Base-by-base conservation (phyloP, 2,329 filamentous ascomycete species). In the Capronia coronata region DNA sequence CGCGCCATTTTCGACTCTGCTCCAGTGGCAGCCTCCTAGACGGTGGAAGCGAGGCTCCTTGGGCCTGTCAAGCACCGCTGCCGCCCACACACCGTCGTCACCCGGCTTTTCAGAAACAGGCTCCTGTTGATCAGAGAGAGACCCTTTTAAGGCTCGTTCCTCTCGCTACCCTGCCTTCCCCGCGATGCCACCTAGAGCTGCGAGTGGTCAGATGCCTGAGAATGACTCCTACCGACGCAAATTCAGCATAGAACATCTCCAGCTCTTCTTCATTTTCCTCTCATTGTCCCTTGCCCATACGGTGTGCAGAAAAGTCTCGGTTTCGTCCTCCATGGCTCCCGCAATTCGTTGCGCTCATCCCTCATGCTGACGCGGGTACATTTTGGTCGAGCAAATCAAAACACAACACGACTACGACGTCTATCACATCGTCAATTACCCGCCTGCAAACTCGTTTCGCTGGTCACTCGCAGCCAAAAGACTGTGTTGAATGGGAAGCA, bases 181-280 rank as follows among this genome's bases (percentile, higher is more conserved):
- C 47, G 49, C 49, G 43, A 40, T 22, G 46, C 39, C 49, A 46
- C 49, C 46, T 55, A 42, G 45, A 37, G 14, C 38, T 35, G 46
- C 29, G 48, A 34, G 44, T 52, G 37, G 49, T 55, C 49, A 46
- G 38, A 39, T 52, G 19, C 46, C 46, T 19, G 41, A 43, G 46
- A 46, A 50, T 52, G 49, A 52, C 49, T 50, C 35, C 32, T 41
- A 32, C 40, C 43, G 51, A 51, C 40, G 46, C 48, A 49, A 52
- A 53, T 27, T 42, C 45, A 30, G 49, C 52, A 48, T 25, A 42
- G 39, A n/a, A 7, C 14, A 43, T 45, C 46, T 27, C 43, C 45
- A 48, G 41, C 39, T 32, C 47, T 16, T 41, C 43, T 40, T 23
- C 47, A 29, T 42, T 29, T 38, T 32, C 39, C 34, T 45, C 40